Conservation (phyloP, 2,329 filamentous ascomycete genomes). For the Clarireedia sp. region DNA sequence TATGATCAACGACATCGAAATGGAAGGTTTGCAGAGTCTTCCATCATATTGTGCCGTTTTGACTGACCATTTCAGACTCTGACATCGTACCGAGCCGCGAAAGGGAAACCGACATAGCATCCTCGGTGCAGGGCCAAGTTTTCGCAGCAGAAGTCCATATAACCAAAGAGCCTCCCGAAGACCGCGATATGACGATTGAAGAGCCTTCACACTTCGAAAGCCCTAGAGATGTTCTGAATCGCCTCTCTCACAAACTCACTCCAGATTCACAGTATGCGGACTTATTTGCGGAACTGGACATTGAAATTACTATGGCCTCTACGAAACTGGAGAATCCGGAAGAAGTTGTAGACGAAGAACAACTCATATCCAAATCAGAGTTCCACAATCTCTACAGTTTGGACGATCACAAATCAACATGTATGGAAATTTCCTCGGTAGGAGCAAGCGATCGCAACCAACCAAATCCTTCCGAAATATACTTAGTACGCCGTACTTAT, state of each 20-base stretch:
- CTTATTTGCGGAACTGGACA: not conserved
- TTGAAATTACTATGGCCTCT: not conserved
- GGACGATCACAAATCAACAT: not conserved
- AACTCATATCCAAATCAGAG: not conserved
- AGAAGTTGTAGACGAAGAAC: not conserved
- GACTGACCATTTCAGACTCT: too few relatives aligned
- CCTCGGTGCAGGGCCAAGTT: too few relatives aligned
- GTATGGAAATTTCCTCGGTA: not conserved
- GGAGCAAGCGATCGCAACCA: not conserved
- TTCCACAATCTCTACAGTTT: not conserved
- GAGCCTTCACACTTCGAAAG: not conserved
- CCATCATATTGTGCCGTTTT: too few relatives aligned
- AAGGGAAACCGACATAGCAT: too few relatives aligned
- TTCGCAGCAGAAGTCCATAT: too few relatives aligned
- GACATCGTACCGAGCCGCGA: too few relatives aligned
- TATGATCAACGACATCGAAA: too few relatives aligned
- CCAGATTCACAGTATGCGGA: not conserved
- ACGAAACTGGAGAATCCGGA: not conserved
- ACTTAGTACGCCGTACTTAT: too few relatives aligned
- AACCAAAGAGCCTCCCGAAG: too few relatives aligned
- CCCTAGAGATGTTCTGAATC: not conserved
- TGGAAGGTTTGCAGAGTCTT: too few relatives aligned
- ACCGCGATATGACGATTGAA: too few relatives aligned
- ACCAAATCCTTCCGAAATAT: not conserved
- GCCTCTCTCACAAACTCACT: not conserved